Base-by-base conservation (phyloP, 192 early-diverging fungal genomes). In the Entomortierella lignicola region DNA sequence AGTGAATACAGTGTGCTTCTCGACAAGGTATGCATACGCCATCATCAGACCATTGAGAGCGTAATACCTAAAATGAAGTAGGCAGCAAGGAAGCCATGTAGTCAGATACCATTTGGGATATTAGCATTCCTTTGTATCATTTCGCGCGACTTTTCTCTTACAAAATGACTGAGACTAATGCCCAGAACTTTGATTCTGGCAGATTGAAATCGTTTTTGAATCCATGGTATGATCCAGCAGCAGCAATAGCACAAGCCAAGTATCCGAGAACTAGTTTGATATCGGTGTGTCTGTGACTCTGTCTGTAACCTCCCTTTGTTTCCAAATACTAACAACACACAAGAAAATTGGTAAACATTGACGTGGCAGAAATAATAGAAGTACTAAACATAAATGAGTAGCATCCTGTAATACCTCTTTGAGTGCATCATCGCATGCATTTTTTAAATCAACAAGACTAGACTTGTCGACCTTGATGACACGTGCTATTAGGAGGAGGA, bases 221-320 rank as follows among this genome's bases (percentile, higher is more conserved):
- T 68, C 87, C 90, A 71, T 92, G 90, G 57, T 84, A 86, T 66
- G 89, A 88, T 56, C 89, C 91, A 57, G 83, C 88, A 21, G 85
- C 92, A 55, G 94, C 94, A 82, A 94, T 91, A 1, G 86, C 58
- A 60, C 89, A 89, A 4, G 93, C 88, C 18, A 89, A 48, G 77
- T 94, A 97, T 30, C 96, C 96, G 17, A 97, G 83, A 15, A 92
- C 59, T 4, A 97, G 89, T 71, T 94, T 94, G 60, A 88, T 85
- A 72, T 97, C 93, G 7, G 91, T 90, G 74, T 96, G 96, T 26
- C 83, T 88, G 80, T 95, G 89, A 80, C 87, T 88, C 82, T 97
- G 88, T 55, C 79, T 81, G 82, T 89, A 94, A 4, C 85, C 82
- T 13, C 39, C 56, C 34, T 87, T 77, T 12, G 69, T 83, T 31